Evolutionary conservation across 768 basidiomycete genomes (phyloP).

Genomic region (Mycena chlorophos): DNA sequence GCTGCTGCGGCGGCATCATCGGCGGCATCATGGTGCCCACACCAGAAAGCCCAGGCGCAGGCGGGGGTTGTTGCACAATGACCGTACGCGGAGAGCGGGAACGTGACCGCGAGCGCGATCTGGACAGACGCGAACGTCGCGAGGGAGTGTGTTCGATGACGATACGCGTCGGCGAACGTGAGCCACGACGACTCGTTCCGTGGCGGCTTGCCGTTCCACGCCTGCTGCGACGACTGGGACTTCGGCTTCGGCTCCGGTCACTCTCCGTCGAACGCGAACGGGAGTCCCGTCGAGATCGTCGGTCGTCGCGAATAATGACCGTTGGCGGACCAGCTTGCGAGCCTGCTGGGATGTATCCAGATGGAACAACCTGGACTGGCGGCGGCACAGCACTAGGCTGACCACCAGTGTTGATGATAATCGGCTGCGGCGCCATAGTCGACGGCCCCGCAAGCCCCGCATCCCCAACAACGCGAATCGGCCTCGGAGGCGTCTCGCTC

Average conservation of each 20-base stretch:
- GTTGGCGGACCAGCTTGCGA: too few relatives aligned
- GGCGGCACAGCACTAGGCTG: background rate
- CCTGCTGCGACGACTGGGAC: background rate
- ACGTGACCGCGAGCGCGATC: slow-evolving; percentile 10
- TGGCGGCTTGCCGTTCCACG: too few relatives aligned
- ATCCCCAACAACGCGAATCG: background rate
- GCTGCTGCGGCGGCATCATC: background rate
- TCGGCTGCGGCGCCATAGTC: slow-evolving; percentile 11
- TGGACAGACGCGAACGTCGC: background rate
- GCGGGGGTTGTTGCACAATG: slow-evolving; percentile 3
- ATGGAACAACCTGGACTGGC: background rate
- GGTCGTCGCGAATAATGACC: too few relatives aligned
- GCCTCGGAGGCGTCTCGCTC: background rate
- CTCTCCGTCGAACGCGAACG: slow-evolving; percentile 5
- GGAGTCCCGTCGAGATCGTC: slow-evolving; percentile 3
- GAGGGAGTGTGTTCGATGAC: background rate
- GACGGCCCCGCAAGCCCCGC: background rate
- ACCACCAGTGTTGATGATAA: slow-evolving; percentile 10
- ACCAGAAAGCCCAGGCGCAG: slow-evolving; percentile 1
- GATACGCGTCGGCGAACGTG: background rate
- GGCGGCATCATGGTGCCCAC: background rate
- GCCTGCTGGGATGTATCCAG: too few relatives aligned
- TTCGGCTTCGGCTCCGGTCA: slow-evolving; percentile 6
- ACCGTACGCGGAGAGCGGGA: slow-evolving; percentile 4
- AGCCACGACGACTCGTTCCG: background rate